A percentile compares a stretch with the other conserved stretches of the same genome.
phyloP scores from a whole-genome alignment of 345 rosid species.

The Camelina neglecta region DNA sequence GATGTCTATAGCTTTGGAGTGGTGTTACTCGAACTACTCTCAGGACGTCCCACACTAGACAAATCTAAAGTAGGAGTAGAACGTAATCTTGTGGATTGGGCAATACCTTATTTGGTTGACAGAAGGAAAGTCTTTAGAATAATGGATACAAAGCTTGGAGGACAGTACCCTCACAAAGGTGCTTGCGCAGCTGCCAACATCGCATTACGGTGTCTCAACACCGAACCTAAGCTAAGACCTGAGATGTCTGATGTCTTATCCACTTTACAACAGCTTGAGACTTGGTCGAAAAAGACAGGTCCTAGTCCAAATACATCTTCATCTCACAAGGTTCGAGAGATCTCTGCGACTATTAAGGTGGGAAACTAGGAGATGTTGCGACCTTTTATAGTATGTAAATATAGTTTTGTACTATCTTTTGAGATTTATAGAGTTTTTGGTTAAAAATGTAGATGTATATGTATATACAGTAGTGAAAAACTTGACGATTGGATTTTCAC shows the following conservation, averaged over 20 bases:
- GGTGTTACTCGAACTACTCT: conserved; percentile 64
- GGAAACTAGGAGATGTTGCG: conserved; percentile 13
- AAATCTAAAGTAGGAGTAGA: conserved; percentile 57
- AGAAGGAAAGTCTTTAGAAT: conserved; percentile 65
- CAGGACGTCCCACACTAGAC: conserved; percentile 63
- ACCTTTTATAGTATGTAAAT: conserved; percentile 13
- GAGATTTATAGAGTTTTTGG: not conserved
- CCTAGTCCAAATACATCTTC: conserved; percentile 24
- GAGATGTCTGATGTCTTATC: conserved; percentile 60
- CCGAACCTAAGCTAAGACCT: conserved; percentile 65
- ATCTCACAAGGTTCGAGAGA: conserved; percentile 14
- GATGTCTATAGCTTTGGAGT: conserved; percentile 84
- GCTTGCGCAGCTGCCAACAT: conserved; percentile 60
- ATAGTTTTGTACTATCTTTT: conserved; percentile 20
- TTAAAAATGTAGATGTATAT: not conserved
- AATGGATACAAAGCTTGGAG: conserved; percentile 75
- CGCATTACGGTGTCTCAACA: conserved; percentile 57
- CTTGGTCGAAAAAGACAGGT: conserved; percentile 3
- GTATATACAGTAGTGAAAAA: not conserved
- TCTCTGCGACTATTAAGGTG: not conserved
- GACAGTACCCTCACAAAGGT: conserved; percentile 61
- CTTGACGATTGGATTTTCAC: not conserved
- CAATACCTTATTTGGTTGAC: conserved; percentile 64
- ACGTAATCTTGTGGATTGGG: conserved; percentile 81
- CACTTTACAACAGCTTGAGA: conserved; percentile 46